Percentiles rank a stretch among this genome's conserved stretches.
phyloP scores from a whole-genome alignment of 352 stramenopile genomes.

The Globisporangium rhizosaccharum region DNA sequence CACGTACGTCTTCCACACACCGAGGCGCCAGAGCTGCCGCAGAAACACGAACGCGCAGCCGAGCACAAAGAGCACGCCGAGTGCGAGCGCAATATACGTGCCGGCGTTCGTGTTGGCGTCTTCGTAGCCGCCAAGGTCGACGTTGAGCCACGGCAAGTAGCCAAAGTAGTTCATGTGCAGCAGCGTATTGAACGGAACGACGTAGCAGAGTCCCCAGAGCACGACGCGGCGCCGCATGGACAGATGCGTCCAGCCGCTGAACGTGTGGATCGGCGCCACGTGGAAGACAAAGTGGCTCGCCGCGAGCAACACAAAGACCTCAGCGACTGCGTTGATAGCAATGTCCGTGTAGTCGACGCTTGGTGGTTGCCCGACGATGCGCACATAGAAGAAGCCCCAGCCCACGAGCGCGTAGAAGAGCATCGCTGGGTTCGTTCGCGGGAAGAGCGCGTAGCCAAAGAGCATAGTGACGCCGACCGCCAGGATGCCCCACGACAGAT shows the following conservation, averaged over 20 bases:
- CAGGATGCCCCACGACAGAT: conserved; percentile 75
- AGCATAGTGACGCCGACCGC: conserved; percentile 24
- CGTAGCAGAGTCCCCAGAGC: conserved; percentile 59
- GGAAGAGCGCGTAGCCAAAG: conserved; percentile 49
- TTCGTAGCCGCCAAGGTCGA: conserved; percentile 65
- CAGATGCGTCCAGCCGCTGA: conserved; percentile 34
- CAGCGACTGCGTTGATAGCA: conserved; percentile 39
- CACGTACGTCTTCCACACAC: conserved; percentile 29
- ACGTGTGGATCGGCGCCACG: conserved; percentile 36
- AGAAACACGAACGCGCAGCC: conserved; percentile 32
- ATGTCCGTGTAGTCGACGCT: conserved; percentile 57
- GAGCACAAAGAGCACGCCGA: conserved; percentile 26
- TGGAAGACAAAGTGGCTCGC: conserved; percentile 37
- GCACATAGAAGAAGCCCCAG: conserved; percentile 76
- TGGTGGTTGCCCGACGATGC: conserved; percentile 50
- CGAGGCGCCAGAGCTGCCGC: conserved; percentile 36
- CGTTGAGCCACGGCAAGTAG: conserved; percentile 70
- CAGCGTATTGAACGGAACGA: conserved; percentile 62
- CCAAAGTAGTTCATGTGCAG: conserved; percentile 74
- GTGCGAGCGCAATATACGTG: conserved; percentile 57
- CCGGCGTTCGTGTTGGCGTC: conserved; percentile 29
- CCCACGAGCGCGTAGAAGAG: conserved; percentile 51
- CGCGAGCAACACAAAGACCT: conserved; percentile 63
- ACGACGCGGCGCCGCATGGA: conserved; percentile 27
- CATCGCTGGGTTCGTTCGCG: conserved; percentile 24